Evolutionary conservation across 2,329 filamentous ascomycete species (phyloP).

Genomic region (Aspergillus pseudonomiae): DNA sequence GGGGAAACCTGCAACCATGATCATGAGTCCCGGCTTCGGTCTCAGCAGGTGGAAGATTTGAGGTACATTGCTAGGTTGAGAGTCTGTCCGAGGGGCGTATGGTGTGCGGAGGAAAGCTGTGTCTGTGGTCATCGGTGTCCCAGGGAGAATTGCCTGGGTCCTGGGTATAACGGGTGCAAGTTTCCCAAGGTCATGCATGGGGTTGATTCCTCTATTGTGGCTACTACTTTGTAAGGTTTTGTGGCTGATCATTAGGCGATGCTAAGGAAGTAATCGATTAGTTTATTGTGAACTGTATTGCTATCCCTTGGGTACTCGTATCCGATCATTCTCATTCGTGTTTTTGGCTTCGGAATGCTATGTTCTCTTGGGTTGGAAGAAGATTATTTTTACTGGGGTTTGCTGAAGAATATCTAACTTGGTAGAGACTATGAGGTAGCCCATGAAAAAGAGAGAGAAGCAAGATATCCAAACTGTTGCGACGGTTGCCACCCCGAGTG

Average conservation of each 20-base stretch:
- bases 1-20: constrained; percentile 28
- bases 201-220: not conserved
- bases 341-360: not conserved
- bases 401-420: too few relatives aligned
- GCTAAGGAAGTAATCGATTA: not conserved
- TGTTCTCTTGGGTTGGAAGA: too few relatives aligned
- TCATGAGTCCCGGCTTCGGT: constrained; percentile 28
- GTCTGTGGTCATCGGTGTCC: constrained; percentile 33
- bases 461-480: too few relatives aligned
- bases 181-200: constrained; percentile 1
- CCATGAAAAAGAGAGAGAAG: too few relatives aligned
- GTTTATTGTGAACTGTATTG: not conserved
- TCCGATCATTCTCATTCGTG: not conserved
- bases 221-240: not conserved
- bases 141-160: constrained; percentile 15
- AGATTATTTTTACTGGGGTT: too few relatives aligned
- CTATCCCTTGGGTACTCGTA: not conserved
- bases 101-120: constrained; percentile 33
- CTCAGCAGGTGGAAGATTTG: constrained; percentile 29
- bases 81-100: constrained; percentile 30
- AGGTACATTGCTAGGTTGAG: constrained; percentile 34
- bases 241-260: too few relatives aligned
- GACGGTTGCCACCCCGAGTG: too few relatives aligned
- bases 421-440: too few relatives aligned
- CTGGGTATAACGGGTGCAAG: constrained; percentile 20